Evolutionary conservation across 2,329 filamentous ascomycete genomes (phyloP).

Genomic region (Akanthomyces muscarius): DNA sequence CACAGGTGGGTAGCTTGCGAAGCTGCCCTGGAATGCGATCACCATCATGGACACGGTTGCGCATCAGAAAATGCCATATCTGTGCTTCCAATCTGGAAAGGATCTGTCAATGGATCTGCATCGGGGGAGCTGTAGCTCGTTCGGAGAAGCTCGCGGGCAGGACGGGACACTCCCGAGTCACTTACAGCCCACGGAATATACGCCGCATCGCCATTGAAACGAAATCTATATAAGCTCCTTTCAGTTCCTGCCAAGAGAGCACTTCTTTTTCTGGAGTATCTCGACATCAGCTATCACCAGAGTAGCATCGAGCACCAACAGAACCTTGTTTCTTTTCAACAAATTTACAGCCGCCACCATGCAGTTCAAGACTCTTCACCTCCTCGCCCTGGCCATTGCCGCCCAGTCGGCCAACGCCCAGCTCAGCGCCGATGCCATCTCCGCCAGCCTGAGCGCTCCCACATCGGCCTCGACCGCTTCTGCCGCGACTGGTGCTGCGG

Average conservation of each 20-base stretch:
- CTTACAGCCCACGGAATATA: not conserved
- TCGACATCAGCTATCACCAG: not conserved
- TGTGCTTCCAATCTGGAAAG: not conserved
- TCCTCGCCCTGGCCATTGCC: slow-evolving; percentile 8
- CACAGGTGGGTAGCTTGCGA: not conserved
- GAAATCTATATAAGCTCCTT: slow-evolving; percentile 8
- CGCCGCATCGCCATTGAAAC: not conserved
- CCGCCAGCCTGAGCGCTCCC: not conserved
- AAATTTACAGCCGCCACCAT: not conserved
- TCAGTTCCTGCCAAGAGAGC: not conserved
- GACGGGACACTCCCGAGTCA: not conserved
- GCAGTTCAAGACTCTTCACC: slow-evolving; percentile 8
- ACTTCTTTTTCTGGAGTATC: not conserved
- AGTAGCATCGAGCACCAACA: not conserved
- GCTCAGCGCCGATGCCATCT: not conserved
- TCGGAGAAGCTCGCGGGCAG: not conserved
- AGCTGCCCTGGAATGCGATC: slow-evolving; percentile 7
- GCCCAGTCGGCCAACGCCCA: slow-evolving; percentile 9
- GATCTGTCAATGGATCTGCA: not conserved
- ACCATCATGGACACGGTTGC: slow-evolving; percentile 1
- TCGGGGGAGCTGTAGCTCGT: not conserved
- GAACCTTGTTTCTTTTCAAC: not conserved
- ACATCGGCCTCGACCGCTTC: not conserved
- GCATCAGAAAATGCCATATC: not conserved
- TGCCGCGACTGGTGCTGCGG: no score